A percentile compares a stretch with the other conserved stretches of the same genome.
These are phyloP conservation scores for Nicotiana otophora DNA, from an alignment of 257 asterid species.

Conservation along the genomic window DNA sequence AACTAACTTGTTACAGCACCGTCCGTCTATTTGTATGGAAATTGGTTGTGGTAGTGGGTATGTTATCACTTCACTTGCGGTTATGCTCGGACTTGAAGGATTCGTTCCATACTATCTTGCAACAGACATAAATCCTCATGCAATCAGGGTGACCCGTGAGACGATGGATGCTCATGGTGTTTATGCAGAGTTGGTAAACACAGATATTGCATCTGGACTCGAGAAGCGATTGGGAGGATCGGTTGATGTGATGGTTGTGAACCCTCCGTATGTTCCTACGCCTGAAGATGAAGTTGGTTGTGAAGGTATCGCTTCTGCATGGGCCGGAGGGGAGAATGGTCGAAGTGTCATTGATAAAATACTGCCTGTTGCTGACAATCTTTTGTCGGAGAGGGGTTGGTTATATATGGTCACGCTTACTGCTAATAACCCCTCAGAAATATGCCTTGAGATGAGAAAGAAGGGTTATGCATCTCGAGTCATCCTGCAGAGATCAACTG, in stretches of 20 bases:
- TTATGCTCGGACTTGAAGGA: slow-evolving; percentile 51
- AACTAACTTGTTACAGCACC: slow-evolving; percentile 50
- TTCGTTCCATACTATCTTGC: slow-evolving; percentile 46
- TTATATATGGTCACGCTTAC: slow-evolving; percentile 66
- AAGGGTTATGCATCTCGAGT: slow-evolving; percentile 78
- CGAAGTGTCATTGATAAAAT: slow-evolving; percentile 76
- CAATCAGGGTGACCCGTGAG: slow-evolving; percentile 51
- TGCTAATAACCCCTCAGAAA: slow-evolving; percentile 61
- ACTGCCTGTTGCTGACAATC: slow-evolving; percentile 68
- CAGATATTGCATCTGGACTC: slow-evolving; percentile 67
- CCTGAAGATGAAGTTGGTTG: slow-evolving; percentile 94
- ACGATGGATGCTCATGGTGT: slow-evolving; percentile 73
- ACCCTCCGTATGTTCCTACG: slow-evolving; percentile 97
- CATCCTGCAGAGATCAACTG: slow-evolving; percentile 78
- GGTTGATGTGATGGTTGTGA: slow-evolving; percentile 86
- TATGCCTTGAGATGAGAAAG: slow-evolving; percentile 78
- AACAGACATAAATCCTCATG: slow-evolving; percentile 83
- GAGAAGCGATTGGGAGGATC: slow-evolving; percentile 51
- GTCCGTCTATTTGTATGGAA: slow-evolving; percentile 79
- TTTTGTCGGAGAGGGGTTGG: slow-evolving; percentile 88
- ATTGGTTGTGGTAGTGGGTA: slow-evolving; percentile 97
- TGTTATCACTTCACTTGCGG: slow-evolving; percentile 77
- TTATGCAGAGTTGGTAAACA: slow-evolving; percentile 59
- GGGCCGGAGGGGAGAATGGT: slow-evolving; percentile 98
- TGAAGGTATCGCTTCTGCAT: slow-evolving; percentile 67